phyloP scores from a whole-genome alignment of 2,329 filamentous ascomycete genomes.

The Diaporthe sp. region DNA sequence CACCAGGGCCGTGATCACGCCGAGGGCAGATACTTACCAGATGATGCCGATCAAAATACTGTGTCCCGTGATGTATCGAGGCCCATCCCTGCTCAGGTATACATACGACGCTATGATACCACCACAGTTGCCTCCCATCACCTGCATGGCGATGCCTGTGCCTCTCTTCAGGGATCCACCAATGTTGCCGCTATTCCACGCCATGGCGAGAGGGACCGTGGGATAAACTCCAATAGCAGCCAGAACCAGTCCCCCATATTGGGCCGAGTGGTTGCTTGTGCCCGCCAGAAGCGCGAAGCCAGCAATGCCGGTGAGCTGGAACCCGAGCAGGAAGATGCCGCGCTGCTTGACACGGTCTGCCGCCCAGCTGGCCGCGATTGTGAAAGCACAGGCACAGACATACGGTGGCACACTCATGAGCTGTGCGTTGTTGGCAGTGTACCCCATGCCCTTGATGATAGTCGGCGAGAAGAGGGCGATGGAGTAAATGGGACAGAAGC shows the following conservation, averaged over 20 bases:
- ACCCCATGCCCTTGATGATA: constrained; percentile 67
- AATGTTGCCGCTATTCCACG: constrained; percentile 73
- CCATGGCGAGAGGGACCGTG: constrained; percentile 68
- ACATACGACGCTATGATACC: constrained; percentile 46
- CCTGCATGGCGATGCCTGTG: constrained; percentile 43
- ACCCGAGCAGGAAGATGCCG: constrained; percentile 58
- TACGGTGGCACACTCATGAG: constrained; percentile 76
- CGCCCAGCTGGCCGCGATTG: constrained; percentile 62
- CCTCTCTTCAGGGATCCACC: constrained; percentile 53
- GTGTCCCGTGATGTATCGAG: constrained; percentile 44
- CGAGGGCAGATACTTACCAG: neutral
- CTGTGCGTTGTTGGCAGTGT: constrained; percentile 67
- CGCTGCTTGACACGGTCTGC: constrained; percentile 48
- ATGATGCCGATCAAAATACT: constrained; percentile 45
- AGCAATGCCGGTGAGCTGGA: constrained; percentile 61
- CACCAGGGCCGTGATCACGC: too few relatives aligned
- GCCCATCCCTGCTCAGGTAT: constrained; percentile 43
- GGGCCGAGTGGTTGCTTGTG: constrained; percentile 54
- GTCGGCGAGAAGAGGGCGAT: constrained; percentile 75
- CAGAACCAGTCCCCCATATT: constrained; percentile 65
- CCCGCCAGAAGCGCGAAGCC: constrained; percentile 59
- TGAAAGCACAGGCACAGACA: constrained; percentile 66
- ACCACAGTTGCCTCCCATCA: constrained; percentile 45
- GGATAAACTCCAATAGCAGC: constrained; percentile 65
- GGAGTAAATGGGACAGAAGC: constrained; percentile 70